Percentiles rank a stretch among this genome's conserved stretches.
Evolutionary conservation across 2,329 filamentous ascomycete species (phyloP).

Genomic region (Colletotrichum musae): DNA sequence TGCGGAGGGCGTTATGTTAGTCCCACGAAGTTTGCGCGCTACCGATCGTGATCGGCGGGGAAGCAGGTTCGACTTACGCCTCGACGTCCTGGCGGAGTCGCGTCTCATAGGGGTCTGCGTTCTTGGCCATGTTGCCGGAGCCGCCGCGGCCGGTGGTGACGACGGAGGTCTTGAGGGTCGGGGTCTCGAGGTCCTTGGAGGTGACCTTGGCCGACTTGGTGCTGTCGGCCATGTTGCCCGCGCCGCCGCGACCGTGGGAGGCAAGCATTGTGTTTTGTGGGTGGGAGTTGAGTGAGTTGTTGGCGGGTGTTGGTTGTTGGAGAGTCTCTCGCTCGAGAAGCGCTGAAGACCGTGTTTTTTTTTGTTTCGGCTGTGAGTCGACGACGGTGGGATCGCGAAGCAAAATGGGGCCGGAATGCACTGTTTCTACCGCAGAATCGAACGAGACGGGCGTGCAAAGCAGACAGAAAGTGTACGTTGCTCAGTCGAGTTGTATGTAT

Average conservation of each 20-base stretch:
- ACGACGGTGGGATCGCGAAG: neutral
- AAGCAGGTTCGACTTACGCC: conserved; percentile 63
- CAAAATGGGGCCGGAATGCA: too few species aligned
- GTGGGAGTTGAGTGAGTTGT: conserved; percentile 17
- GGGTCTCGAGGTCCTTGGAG: conserved; percentile 81
- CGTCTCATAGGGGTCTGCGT: conserved; percentile 80
- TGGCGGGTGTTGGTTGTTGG: neutral
- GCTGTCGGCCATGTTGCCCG: conserved; percentile 78
- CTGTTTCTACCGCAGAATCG: too few species aligned
- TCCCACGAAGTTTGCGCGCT: neutral
- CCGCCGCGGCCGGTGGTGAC: conserved; percentile 94
- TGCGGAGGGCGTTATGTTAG: conserved; percentile 47
- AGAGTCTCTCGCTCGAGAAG: neutral
- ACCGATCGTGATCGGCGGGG: conserved; percentile 36
- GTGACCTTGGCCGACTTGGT: conserved; percentile 62
- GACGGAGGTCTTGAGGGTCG: conserved; percentile 84
- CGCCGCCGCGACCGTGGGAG: conserved; percentile 84
- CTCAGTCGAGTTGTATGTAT: too few species aligned
- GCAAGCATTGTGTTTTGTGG: conserved; percentile 57
- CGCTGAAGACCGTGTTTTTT: neutral
- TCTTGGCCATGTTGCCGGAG: conserved; percentile 86
- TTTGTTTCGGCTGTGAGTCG: neutral
- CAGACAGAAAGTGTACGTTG: too few species aligned
- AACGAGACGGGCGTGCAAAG: too few species aligned
- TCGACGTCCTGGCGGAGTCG: conserved; percentile 88